Evolutionary conservation across 208 protist species (phyloP).

Genomic region (Leishmania major): DNA sequence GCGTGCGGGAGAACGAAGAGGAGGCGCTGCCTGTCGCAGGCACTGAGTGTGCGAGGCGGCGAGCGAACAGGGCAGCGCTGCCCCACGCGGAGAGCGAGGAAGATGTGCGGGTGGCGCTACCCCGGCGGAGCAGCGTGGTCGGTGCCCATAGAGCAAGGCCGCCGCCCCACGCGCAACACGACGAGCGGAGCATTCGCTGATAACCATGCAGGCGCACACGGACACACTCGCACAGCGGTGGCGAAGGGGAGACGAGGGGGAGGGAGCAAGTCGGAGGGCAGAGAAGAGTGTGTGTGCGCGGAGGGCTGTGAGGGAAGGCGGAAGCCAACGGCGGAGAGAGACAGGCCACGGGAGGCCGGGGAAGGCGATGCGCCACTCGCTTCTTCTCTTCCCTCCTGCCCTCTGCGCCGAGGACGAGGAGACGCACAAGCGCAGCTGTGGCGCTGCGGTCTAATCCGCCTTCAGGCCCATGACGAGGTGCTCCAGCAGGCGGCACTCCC

Average conservation of each 20-base stretch:
- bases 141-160: neutral
- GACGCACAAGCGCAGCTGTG: neutral
- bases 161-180: conserved; percentile 7
- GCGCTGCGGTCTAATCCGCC: neutral
- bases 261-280: neutral
- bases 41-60: neutral
- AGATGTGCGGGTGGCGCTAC: neutral
- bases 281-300: neutral
- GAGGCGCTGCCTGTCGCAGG: neutral
- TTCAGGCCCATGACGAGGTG: neutral
- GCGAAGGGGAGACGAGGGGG: neutral
- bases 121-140: neutral
- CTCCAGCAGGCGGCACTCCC: neutral
- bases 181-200: conserved; percentile 13
- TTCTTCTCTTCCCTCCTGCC: neutral
- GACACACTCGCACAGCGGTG: neutral
- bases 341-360: neutral
- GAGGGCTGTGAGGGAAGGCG: neutral
- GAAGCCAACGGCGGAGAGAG: neutral
- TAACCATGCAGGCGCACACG: neutral
- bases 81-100: neutral
- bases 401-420: neutral
- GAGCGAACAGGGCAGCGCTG: neutral
- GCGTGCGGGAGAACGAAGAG: neutral
- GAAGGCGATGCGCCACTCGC: neutral